These are phyloP conservation scores for Kazachstania martiniae DNA, from an alignment of 805 yeast genomes.

Conservation along the genomic window DNA sequence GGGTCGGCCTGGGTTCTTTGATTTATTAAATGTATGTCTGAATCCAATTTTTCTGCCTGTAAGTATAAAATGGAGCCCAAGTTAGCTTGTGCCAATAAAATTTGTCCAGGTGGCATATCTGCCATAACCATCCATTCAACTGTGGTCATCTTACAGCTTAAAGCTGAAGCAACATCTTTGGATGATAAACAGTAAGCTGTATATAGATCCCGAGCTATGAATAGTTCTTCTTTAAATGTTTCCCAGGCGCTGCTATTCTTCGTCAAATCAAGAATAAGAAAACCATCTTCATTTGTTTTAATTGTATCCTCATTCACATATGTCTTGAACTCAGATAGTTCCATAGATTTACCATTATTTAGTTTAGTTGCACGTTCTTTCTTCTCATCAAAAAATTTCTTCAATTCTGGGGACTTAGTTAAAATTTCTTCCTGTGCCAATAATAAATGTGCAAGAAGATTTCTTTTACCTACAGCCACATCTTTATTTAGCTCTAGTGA, in stretches of 20 bases:
- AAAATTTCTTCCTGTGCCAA: conserved; percentile 59
- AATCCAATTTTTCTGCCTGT: conserved; percentile 54
- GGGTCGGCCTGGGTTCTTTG: conserved; percentile 17
- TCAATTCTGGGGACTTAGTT: conserved; percentile 29
- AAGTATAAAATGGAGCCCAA: conserved; percentile 59
- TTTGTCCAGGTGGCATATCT: conserved; percentile 53
- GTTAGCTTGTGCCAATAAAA: conserved; percentile 55
- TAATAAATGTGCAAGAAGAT: conserved; percentile 49
- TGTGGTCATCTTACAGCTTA: conserved; percentile 49
- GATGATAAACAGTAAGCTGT: conserved; percentile 59
- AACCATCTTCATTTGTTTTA: conserved; percentile 22
- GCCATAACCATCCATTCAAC: conserved; percentile 68
- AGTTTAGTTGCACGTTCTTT: conserved; percentile 16
- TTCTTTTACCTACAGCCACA: conserved; percentile 41
- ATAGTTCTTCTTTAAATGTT: conserved; percentile 66
- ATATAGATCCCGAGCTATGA: conserved; percentile 65
- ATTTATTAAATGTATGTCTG: conserved; percentile 30
- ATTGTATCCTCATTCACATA: conserved; percentile 21
- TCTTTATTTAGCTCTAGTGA: conserved; percentile 47
- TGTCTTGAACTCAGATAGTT: conserved; percentile 16
- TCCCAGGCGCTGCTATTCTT: conserved; percentile 49
- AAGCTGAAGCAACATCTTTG: conserved; percentile 56
- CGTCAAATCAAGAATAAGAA: conserved; percentile 24
- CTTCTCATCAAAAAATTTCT: conserved; percentile 24
- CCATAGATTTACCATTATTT: conserved; percentile 9